Conservation (phyloP, 768 basidiomycete species). For the Phanerochaete carnosa region DNA sequence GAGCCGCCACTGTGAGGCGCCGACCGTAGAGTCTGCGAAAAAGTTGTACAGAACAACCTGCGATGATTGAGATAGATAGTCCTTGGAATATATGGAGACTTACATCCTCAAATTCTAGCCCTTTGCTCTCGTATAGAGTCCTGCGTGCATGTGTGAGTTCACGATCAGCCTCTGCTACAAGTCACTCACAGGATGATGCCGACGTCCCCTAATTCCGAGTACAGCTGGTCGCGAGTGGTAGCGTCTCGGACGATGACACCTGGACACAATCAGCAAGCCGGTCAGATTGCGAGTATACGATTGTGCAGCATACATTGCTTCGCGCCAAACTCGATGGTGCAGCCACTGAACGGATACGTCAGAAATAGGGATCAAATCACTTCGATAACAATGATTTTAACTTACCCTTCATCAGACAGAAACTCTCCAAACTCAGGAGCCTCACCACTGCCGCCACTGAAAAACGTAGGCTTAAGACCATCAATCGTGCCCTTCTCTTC, state of each 20-base stretch:
- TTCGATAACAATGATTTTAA: slow-evolving; percentile 10
- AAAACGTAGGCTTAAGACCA: slow-evolving; percentile 30
- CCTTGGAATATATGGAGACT: background rate
- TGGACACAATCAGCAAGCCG: background rate
- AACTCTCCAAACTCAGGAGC: slow-evolving; percentile 29
- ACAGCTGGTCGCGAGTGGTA: slow-evolving; percentile 21
- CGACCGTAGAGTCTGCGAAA: slow-evolving; percentile 59
- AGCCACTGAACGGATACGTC: slow-evolving; percentile 8
- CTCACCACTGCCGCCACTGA: slow-evolving; percentile 22
- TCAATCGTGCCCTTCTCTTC: slow-evolving; percentile 28
- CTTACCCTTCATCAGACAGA: slow-evolving; percentile 21
- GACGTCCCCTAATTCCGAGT: slow-evolving; percentile 23
- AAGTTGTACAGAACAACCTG: slow-evolving; percentile 76
- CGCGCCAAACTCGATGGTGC: slow-evolving; percentile 25
- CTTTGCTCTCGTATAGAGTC: slow-evolving; percentile 62
- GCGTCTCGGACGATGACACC: slow-evolving; percentile 33
- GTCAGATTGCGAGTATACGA: background rate
- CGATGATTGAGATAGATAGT: background rate
- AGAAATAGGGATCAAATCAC: background rate
- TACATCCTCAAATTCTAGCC: slow-evolving; percentile 62
- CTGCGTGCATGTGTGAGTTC: slow-evolving; percentile 2
- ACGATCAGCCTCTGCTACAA: background rate
- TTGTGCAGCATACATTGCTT: slow-evolving; percentile 30
- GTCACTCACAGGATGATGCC: slow-evolving; percentile 20
- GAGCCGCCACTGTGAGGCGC: slow-evolving; percentile 55